These are phyloP conservation scores for Globisporangium carolinianum DNA, from an alignment of 352 stramenopile species.

Conservation along the genomic window DNA sequence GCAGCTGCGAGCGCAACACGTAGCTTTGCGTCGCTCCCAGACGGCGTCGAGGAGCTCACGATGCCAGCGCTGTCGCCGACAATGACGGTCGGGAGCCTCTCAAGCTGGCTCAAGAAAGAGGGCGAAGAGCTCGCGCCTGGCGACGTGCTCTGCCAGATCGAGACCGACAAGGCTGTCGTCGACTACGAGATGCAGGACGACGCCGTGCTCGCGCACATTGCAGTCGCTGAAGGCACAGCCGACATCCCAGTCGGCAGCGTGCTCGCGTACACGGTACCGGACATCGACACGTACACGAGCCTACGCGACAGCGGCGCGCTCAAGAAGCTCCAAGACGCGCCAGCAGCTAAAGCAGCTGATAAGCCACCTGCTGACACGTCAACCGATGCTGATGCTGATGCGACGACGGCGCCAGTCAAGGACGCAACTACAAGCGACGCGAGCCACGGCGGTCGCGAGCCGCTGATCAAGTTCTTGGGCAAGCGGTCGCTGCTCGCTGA, in stretches of 20 bases:
- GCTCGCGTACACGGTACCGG: constrained; percentile 94
- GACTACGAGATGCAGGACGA: constrained; percentile 99
- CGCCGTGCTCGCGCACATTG: constrained; percentile 92
- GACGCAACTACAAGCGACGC: constrained; percentile 1
- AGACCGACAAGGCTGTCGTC: constrained; percentile 99
- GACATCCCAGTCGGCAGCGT: constrained; percentile 90
- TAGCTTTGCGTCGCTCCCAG: constrained; percentile 54
- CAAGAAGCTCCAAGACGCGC: constrained; percentile 26
- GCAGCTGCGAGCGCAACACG: constrained; percentile 1
- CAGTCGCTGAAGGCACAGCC: constrained; percentile 75
- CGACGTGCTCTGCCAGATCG: constrained; percentile 94
- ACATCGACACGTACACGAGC: constrained; percentile 71
- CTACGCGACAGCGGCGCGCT: constrained; percentile 56
- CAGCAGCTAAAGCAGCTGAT: constrained; percentile 9
- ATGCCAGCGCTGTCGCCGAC: constrained; percentile 97
- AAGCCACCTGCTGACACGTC: constrained; percentile 8
- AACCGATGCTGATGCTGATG: constrained; percentile 7
- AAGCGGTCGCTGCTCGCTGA: constrained; percentile 61
- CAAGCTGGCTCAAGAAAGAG: constrained; percentile 91
- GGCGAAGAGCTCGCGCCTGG: constrained; percentile 87
- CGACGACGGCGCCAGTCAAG: constrained; percentile 4
- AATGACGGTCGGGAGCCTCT: constrained; percentile 94
- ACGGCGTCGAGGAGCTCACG: constrained; percentile 59
- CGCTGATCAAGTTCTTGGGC: constrained; percentile 82
- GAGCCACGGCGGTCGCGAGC: constrained; percentile 28